Evolutionary conservation across 1,284 basidiomycete genomes (phyloP).

Genomic region (Athelia psychrophila): DNA sequence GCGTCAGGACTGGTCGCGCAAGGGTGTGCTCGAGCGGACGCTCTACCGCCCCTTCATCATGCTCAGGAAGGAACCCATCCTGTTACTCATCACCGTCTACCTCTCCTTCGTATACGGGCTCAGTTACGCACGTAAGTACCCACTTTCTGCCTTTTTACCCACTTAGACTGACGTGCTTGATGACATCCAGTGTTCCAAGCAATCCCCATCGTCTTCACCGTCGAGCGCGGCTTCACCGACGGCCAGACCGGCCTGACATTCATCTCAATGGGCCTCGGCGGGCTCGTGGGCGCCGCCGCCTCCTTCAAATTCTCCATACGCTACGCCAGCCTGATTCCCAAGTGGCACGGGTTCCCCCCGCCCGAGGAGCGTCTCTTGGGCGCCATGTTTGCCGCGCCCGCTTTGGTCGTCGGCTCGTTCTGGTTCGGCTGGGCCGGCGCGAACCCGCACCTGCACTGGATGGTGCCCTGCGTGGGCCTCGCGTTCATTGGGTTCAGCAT

Average conservation of each 20-base stretch:
- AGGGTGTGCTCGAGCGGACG: slow-evolving; percentile 28
- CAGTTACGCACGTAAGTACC: slow-evolving; percentile 36
- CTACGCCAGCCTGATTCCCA: slow-evolving; percentile 39
- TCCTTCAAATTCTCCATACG: slow-evolving; percentile 18
- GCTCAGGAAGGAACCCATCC: slow-evolving; percentile 43
- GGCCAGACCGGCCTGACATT: slow-evolving; percentile 33
- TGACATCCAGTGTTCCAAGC: slow-evolving; percentile 4
- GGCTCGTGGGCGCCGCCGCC: slow-evolving; percentile 20
- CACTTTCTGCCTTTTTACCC: slow-evolving; percentile 14
- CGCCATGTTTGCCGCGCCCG: slow-evolving; percentile 40
- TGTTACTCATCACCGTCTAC: slow-evolving; percentile 46
- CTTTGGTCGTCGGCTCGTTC: slow-evolving; percentile 38
- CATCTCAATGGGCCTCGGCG: slow-evolving; percentile 35
- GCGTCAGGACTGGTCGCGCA: slow-evolving; percentile 22
- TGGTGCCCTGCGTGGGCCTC: slow-evolving; percentile 20
- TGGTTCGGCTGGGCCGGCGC: slow-evolving; percentile 33
- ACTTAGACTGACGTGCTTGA: neutral
- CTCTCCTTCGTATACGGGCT: slow-evolving; percentile 46
- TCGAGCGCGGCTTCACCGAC: slow-evolving; percentile 23
- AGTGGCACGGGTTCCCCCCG: slow-evolving; percentile 56
- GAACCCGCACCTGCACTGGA: slow-evolving; percentile 22
- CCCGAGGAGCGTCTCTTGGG: slow-evolving; percentile 51
- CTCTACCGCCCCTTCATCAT: slow-evolving; percentile 43
- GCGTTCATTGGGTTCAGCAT: slow-evolving; percentile 24
- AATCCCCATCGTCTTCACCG: slow-evolving; percentile 2